Evolutionary conservation across 2,329 filamentous ascomycete genomes (phyloP), one percentile per base, ranked within the genome.

Genomic region (Monilinia fructigena): DNA sequence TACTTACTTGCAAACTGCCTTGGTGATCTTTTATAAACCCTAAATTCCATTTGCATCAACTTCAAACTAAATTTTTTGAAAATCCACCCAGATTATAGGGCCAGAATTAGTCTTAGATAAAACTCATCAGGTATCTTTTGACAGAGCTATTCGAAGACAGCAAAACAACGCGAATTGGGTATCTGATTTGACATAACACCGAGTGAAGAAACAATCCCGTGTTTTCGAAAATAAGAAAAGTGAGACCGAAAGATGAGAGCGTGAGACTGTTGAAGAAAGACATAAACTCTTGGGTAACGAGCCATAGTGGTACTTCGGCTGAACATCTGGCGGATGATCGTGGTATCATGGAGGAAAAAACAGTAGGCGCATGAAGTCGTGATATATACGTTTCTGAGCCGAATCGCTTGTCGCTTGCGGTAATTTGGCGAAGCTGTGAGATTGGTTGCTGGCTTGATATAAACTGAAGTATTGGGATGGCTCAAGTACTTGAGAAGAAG

Each of bases 31-130:
- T 42, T 16, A 16, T 16, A 35, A 12, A 31, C 62, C 48, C 68
- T 70, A 74, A 47, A 56, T 56, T 14, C 66, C 69, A 16, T 70
- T 63, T 47, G 53, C 64, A 31, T 74, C 69, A 35, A 72, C 65
- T 65, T 72, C 68, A 10, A 60, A 38, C 10, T 11, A 18, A 50
- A 38, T 6, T 12, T 38, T 60, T 48, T 50, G 7, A 48, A 60
- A 31, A 38, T 23, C n/a, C 2, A 48, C 42, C 56, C 4, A 23
- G 16, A 23, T 26, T 26, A 35, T 12, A 23, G 20, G 20, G 6
- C 20, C 12, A 48, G 28, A 35, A 23, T 18, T 12, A 23, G 11
- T 7, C 2, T 18, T 2, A 48, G n/a, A 23, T 38, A 20, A 20
- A 45, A 28, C 23, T 38, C 20, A 42, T 56, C 20, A 14, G n/a